Conservation (phyloP, 768 basidiomycete genomes). For the Coprinopsis cinerea region DNA sequence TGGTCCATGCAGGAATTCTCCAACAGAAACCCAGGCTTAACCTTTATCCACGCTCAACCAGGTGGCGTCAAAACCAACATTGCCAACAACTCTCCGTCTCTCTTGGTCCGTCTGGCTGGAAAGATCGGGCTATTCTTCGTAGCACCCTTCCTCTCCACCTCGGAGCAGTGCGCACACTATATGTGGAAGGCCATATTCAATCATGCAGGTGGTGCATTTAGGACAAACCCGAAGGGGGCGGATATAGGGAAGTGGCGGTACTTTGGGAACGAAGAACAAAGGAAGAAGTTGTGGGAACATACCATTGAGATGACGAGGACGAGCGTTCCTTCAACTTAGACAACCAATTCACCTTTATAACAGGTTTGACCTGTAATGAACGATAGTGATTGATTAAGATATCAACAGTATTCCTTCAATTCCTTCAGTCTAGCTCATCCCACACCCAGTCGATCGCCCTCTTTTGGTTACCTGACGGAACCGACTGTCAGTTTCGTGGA, state of each 20-base stretch:
- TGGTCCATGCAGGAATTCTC: slow-evolving; percentile 28
- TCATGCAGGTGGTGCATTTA: slow-evolving; percentile 22
- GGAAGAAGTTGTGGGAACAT: slow-evolving; percentile 31
- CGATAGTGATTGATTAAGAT: background rate
- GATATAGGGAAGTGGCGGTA: slow-evolving; percentile 27
- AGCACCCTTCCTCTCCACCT: slow-evolving; percentile 20
- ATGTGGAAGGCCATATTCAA: slow-evolving; percentile 29
- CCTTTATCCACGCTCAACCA: slow-evolving; percentile 35
- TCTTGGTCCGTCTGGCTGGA: slow-evolving; percentile 16
- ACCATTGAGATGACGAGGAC: slow-evolving; percentile 7
- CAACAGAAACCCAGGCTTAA: slow-evolving; percentile 26
- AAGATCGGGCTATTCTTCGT: slow-evolving; percentile 16
- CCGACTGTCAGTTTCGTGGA: too few relatives aligned
- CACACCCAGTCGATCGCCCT: too few relatives aligned
- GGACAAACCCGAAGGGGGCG: slow-evolving; percentile 26
- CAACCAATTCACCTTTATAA: background rate
- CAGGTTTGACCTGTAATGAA: too few relatives aligned
- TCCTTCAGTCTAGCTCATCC: too few relatives aligned
- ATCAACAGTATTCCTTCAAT: too few relatives aligned
- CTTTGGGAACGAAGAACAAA: slow-evolving; percentile 31
- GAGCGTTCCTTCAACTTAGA: background rate
- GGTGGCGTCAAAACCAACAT: slow-evolving; percentile 33
- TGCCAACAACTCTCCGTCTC: slow-evolving; percentile 21
- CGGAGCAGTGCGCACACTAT: slow-evolving; percentile 28
- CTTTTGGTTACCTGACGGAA: too few relatives aligned